phyloP scores from a whole-genome alignment of 495 filamentous ascomycete genomes.

The Hypomontagnella submonticulosa region DNA sequence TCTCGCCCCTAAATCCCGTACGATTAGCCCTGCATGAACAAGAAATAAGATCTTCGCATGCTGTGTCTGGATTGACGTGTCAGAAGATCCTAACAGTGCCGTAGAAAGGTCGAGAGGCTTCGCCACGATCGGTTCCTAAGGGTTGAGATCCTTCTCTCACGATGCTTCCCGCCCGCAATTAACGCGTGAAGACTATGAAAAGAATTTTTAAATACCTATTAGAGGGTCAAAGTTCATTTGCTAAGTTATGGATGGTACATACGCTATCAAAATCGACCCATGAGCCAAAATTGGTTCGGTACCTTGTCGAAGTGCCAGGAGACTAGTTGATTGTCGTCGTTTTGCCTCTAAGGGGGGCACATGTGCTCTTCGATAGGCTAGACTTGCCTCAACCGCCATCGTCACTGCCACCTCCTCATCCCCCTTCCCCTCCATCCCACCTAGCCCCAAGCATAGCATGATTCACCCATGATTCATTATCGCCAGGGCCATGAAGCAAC shows the following conservation, averaged over 20 bases:
- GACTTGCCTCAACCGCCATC: background rate
- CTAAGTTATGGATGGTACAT: background rate
- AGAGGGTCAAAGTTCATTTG: background rate
- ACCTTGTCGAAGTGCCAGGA: conserved; percentile 8
- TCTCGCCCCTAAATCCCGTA: background rate
- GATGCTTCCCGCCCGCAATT: background rate
- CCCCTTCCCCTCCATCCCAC: background rate
- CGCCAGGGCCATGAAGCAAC: conserved; percentile 2
- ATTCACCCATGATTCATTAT: conserved; percentile 5
- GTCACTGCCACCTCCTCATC: background rate
- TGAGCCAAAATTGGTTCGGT: background rate
- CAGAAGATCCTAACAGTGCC: conserved; percentile 15
- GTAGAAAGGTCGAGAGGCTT: conserved; percentile 12
- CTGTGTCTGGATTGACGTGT: conserved; percentile 27
- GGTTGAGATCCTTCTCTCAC: conserved; percentile 23
- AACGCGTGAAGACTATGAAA: background rate
- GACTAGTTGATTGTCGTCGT: conserved; percentile 15
- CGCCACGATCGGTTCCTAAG: conserved; percentile 26
- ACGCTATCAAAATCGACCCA: conserved; percentile 11
- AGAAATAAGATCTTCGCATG: conserved; percentile 12
- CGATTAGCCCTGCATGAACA: conserved; percentile 9
- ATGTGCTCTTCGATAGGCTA: conserved; percentile 17
- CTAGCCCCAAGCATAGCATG: conserved; percentile 4
- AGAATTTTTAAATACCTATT: background rate
- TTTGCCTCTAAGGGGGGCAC: background rate